A percentile compares a stretch with the other conserved stretches of the same genome.
These are phyloP conservation scores for Penicillium sp. DNA, from an alignment of 2,329 filamentous ascomycete genomes.

Conservation along the genomic window DNA sequence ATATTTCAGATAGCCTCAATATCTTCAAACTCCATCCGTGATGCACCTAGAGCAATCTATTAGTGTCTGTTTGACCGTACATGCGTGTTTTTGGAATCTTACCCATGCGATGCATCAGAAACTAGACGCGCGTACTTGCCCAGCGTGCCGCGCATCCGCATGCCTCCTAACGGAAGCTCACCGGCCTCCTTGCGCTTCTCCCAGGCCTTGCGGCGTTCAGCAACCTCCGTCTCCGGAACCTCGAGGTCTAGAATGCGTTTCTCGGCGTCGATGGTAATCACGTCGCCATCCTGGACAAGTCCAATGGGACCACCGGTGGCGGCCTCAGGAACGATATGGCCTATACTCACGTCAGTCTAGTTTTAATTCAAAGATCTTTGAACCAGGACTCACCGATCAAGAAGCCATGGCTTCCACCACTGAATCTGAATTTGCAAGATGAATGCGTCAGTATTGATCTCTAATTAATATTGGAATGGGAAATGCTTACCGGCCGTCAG, in stretches of 20 bases:
- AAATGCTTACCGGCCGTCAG: conserved; percentile 53
- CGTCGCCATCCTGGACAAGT: conserved; percentile 76
- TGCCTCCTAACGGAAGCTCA: conserved; percentile 46
- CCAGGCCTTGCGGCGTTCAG: conserved; percentile 59
- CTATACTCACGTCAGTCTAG: not conserved
- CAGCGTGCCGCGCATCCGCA: conserved; percentile 63
- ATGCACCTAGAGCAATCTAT: too few relatives aligned
- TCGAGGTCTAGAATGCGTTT: conserved; percentile 64
- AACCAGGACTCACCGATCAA: conserved; percentile 55
- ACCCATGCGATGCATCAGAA: too few relatives aligned
- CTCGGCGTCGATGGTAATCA: conserved; percentile 78
- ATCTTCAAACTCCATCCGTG: too few relatives aligned
- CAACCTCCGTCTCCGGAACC: conserved; percentile 64
- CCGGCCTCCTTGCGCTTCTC: conserved; percentile 45
- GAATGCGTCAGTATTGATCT: too few relatives aligned
- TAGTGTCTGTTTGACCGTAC: too few relatives aligned
- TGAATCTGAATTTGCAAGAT: conserved; percentile 28
- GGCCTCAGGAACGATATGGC: conserved; percentile 83
- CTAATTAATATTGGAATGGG: too few relatives aligned
- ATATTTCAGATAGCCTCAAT: too few relatives aligned
- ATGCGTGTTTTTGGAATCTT: too few relatives aligned
- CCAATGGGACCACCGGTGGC: conserved; percentile 82
- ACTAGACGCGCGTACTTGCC: conserved; percentile 63
- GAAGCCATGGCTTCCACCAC: conserved; percentile 79
- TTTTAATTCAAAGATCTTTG: too few relatives aligned